Percentiles rank a stretch among this genome's conserved stretches.
phyloP scores from a whole-genome alignment of 164 flowering plant species.

The Nelumbo lutea region DNA sequence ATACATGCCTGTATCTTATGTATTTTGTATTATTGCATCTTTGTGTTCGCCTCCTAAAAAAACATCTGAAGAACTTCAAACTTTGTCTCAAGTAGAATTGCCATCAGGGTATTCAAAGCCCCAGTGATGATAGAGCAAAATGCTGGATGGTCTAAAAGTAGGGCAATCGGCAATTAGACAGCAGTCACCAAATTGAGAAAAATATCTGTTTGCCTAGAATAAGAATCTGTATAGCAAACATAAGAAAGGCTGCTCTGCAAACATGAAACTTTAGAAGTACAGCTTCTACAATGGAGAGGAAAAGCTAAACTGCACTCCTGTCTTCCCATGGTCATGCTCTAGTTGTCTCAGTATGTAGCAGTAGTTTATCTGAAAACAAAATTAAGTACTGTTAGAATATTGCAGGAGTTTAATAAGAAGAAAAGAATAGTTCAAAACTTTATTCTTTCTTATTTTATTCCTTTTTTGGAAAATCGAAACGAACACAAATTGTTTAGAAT shows the following conservation, averaged over 20 bases:
- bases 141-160: not conserved
- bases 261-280: not conserved
- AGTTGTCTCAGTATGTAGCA: slow-evolving; percentile 67
- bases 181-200: slow-evolving; percentile 1
- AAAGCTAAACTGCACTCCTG: slow-evolving; percentile 76
- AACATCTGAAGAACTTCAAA: not conserved
- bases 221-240: not conserved
- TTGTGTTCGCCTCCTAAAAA: not conserved
- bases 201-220: not conserved
- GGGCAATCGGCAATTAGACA: not conserved
- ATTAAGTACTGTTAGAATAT: slow-evolving; percentile 6
- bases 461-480: too few species aligned
- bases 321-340: slow-evolving; percentile 69
- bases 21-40: not conserved
- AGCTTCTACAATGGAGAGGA: slow-evolving; percentile 49
- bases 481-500: too few species aligned
- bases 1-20: not conserved
- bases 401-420: not conserved
- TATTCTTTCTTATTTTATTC: too few species aligned
- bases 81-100: not conserved
- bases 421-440: too few species aligned
- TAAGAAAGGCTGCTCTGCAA: not conserved
- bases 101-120: not conserved
- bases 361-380: slow-evolving; percentile 63
- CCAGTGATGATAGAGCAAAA: not conserved